A percentile compares a stretch with the other conserved stretches of the same genome.
These are phyloP conservation scores for Apiotrichum montevideense DNA, from an alignment of 1,284 basidiomycete species.

Conservation along the genomic window DNA sequence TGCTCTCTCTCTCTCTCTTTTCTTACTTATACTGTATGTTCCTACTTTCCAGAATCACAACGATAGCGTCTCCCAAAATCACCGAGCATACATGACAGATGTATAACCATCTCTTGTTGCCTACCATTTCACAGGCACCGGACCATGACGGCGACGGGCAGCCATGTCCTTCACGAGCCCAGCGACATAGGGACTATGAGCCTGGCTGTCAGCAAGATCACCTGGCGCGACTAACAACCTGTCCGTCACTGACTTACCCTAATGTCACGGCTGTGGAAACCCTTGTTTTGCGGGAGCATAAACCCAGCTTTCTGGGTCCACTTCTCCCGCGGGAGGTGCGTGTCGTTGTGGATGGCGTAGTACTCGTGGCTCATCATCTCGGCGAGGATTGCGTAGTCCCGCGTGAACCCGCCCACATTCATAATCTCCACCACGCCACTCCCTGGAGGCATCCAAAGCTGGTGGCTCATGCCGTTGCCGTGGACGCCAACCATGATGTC, in stretches of 20 bases:
- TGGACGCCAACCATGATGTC: slow-evolving; percentile 42
- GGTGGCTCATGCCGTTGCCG: slow-evolving; percentile 47
- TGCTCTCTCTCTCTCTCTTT: too few relatives aligned
- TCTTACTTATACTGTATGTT: too few relatives aligned
- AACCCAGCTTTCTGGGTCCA: slow-evolving; percentile 21
- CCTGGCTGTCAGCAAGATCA: background rate
- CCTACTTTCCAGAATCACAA: too few relatives aligned
- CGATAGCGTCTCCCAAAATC: too few relatives aligned
- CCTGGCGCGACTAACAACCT: slow-evolving; percentile 2
- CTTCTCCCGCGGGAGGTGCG: slow-evolving; percentile 11
- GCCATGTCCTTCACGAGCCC: slow-evolving; percentile 17
- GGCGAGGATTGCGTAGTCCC: slow-evolving; percentile 23
- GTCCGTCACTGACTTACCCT: too few relatives aligned
- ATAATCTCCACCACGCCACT: slow-evolving; percentile 22
- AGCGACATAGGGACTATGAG: slow-evolving; percentile 16
- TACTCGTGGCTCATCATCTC: slow-evolving; percentile 26
- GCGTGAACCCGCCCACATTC: slow-evolving; percentile 19
- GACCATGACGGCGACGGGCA: background rate
- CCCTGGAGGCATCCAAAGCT: slow-evolving; percentile 53
- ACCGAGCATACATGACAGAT: too few relatives aligned
- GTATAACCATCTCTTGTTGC: too few relatives aligned
- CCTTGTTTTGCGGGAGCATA: slow-evolving; percentile 6
- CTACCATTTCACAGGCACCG: slow-evolving; percentile 1
- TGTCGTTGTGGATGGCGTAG: slow-evolving; percentile 24
- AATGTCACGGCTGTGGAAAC: slow-evolving; percentile 19